phyloP scores from a whole-genome alignment of 2,329 filamentous ascomycete genomes.

The Didymella glomerata region DNA sequence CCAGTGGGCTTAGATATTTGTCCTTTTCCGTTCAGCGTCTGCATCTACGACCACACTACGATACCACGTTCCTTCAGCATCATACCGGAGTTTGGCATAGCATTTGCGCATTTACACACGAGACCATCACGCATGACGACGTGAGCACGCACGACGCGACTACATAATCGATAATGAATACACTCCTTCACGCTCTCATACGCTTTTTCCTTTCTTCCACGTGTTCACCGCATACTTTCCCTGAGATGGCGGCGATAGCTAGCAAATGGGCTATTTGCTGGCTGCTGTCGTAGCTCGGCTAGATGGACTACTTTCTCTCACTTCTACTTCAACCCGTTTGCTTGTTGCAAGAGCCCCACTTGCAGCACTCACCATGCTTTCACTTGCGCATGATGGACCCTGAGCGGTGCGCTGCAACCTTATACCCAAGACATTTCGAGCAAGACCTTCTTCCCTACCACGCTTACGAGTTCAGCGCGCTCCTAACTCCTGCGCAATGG shows the following conservation, averaged over 20 bases:
- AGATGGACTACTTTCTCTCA: not conserved
- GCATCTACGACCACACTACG: conserved; percentile 13
- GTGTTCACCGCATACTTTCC: not conserved
- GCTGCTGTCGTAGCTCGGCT: not conserved
- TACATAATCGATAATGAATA: conserved; percentile 25
- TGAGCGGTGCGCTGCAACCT: not conserved
- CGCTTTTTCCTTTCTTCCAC: not conserved
- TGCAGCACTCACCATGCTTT: conserved; percentile 3
- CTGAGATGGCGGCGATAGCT: not conserved
- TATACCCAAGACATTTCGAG: not conserved
- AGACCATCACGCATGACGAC: conserved; percentile 12
- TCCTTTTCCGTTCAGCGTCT: conserved; percentile 8
- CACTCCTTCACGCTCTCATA: conserved; percentile 20
- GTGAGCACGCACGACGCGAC: conserved; percentile 16
- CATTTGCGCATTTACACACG: conserved; percentile 20
- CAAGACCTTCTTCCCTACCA: not conserved
- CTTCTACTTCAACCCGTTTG: conserved; percentile 9
- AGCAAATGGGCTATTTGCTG: not conserved
- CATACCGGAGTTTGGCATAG: conserved; percentile 20
- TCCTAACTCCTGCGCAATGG: conserved; percentile 1
- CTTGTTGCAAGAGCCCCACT: not conserved
- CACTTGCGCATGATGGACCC: not conserved
- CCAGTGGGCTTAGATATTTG: conserved; percentile 8
- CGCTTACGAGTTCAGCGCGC: not conserved
- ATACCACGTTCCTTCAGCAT: conserved; percentile 23